These are phyloP conservation scores for Tolypocladium capitatum DNA, from an alignment of 2,329 filamentous ascomycete species.

Conservation along the genomic window DNA sequence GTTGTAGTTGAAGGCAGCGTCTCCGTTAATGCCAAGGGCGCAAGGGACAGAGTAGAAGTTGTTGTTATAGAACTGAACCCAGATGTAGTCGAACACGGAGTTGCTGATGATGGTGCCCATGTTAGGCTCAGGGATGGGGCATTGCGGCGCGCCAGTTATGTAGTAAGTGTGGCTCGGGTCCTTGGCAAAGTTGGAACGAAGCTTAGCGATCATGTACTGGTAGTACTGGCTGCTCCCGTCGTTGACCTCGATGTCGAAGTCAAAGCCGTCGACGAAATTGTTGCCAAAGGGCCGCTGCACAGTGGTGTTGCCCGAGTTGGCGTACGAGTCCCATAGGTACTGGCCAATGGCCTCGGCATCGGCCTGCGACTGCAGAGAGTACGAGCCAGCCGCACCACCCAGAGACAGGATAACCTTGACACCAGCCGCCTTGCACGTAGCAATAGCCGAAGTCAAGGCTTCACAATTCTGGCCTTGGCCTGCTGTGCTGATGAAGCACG, in stretches of 20 bases:
- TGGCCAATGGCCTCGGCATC: conserved; percentile 10
- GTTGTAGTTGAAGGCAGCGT: conserved; percentile 10
- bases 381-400: conserved; percentile 7
- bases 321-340: conserved; percentile 5
- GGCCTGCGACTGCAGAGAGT: conserved; percentile 6
- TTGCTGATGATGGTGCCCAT: conserved; percentile 28
- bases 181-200: conserved; percentile 9
- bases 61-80: conserved; percentile 37
- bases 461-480: conserved; percentile 17
- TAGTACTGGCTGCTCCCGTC: conserved; percentile 8
- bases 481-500: conserved; percentile 20
- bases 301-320: background rate
- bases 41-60: conserved; percentile 18
- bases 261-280: conserved; percentile 8
- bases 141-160: conserved; percentile 33
- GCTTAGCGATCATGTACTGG: conserved; percentile 8
- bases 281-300: conserved; percentile 8
- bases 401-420: conserved; percentile 9
- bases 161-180: conserved; percentile 17
- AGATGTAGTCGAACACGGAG: conserved; percentile 19
- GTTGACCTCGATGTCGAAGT: conserved; percentile 10
- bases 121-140: conserved; percentile 17
- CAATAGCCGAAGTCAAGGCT: conserved; percentile 6
- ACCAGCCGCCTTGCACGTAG: conserved; percentile 9
- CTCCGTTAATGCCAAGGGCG: background rate